Evolutionary conservation across 176 grass and related monocot genomes (phyloP).

Genomic region (Tuctoria greenei): DNA sequence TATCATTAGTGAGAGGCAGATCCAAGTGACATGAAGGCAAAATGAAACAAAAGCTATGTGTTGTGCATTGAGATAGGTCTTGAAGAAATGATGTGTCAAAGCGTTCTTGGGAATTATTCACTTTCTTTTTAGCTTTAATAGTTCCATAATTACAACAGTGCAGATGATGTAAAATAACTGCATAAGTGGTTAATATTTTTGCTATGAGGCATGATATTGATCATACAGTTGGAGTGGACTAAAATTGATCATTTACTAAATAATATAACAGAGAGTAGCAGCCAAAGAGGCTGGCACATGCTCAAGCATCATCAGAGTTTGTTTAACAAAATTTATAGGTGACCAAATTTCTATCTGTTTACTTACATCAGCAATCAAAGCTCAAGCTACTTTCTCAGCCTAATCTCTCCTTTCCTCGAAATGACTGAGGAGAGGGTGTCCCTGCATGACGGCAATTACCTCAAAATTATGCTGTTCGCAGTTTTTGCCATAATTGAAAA

Average conservation of each 20-base stretch:
- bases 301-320: conserved; percentile 1
- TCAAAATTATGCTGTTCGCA: neutral
- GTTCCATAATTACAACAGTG: conserved; percentile 9
- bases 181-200: neutral
- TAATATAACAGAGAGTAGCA: conserved; percentile 13
- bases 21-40: neutral
- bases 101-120: neutral
- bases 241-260: neutral
- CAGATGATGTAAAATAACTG: conserved; percentile 5
- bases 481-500: neutral
- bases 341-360: neutral
- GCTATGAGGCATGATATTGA: neutral
- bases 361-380: conserved; percentile 28
- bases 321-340: conserved; percentile 11
- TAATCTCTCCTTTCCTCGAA: conserved; percentile 6
- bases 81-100: neutral
- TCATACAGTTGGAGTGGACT: neutral
- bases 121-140: neutral
- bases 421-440: neutral
- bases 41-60: neutral
- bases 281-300: conserved; percentile 7
- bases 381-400: conserved; percentile 26
- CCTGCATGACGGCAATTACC: conserved; percentile 40
- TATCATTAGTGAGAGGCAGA: neutral
- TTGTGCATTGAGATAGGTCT: conserved; percentile 3